A percentile compares a stretch with the other conserved stretches of the same genome.
These are phyloP conservation scores for Fusarium sacchari DNA, from an alignment of 2,329 filamentous ascomycete species.

Conservation along the genomic window DNA sequence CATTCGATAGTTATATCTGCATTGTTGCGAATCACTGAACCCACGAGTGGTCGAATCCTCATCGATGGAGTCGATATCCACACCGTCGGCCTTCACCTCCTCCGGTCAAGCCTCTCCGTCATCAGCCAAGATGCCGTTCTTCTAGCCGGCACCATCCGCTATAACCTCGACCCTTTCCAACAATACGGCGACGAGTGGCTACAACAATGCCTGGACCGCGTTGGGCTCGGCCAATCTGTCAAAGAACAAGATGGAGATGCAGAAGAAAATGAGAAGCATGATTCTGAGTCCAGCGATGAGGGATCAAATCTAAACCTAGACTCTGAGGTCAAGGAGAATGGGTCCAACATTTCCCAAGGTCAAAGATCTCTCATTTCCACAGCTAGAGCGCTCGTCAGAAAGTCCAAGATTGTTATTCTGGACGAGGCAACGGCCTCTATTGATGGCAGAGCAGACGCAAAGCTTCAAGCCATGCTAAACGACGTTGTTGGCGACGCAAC, in stretches of 20 bases:
- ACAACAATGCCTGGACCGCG: conserved; percentile 6
- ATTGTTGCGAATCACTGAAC: conserved; percentile 11
- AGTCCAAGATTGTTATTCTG: conserved; percentile 15
- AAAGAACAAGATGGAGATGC: background rate
- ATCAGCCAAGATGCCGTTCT: conserved; percentile 29
- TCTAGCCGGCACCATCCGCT: conserved; percentile 18
- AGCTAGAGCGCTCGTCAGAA: conserved; percentile 13
- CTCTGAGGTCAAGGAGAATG: conserved; percentile 28
- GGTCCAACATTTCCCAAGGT: conserved; percentile 22
- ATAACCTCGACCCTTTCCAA: conserved; percentile 28
- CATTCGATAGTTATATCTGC: conserved; percentile 10
- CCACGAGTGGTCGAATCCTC: conserved; percentile 15
- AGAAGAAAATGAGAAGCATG: background rate
- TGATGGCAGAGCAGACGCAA: conserved; percentile 16
- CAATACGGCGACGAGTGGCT: conserved; percentile 22
- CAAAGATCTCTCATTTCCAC: conserved; percentile 22
- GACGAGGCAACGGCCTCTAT: conserved; percentile 26
- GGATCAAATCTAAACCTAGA: background rate
- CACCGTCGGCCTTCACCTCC: conserved; percentile 12
- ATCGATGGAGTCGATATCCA: conserved; percentile 25
- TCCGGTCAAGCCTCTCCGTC: conserved; percentile 21
- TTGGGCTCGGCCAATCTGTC: background rate
- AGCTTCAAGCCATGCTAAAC: conserved; percentile 18
- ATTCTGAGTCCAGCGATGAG: background rate
- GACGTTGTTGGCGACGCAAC: conserved; percentile 27